Conservation (phyloP, 2,329 filamentous ascomycete species). For the Penicillium sclerotiorum region DNA sequence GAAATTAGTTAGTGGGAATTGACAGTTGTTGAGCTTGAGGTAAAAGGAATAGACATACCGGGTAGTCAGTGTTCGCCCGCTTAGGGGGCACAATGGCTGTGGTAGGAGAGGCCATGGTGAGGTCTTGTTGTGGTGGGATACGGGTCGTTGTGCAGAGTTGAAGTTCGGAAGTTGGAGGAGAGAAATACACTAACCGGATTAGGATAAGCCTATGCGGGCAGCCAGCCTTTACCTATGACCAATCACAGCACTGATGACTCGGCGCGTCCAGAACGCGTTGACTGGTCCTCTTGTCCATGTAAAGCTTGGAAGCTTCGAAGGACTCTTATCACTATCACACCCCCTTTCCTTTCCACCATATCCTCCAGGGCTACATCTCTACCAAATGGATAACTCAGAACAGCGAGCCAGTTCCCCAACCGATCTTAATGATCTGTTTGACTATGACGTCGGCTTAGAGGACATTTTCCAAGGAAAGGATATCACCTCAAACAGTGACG, state of each 20-base stretch:
- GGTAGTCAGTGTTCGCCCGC: slow-evolving; percentile 79
- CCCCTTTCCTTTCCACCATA: neutral
- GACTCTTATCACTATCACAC: no score
- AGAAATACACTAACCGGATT: slow-evolving; percentile 25
- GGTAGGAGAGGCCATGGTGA: slow-evolving; percentile 41
- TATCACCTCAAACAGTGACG: slow-evolving; percentile 17
- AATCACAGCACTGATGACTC: slow-evolving; percentile 19
- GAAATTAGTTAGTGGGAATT: slow-evolving; percentile 25
- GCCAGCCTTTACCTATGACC: slow-evolving; percentile 11
- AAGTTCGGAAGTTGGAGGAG: slow-evolving; percentile 34
- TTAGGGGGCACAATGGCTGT: slow-evolving; percentile 70
- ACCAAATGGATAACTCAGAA: slow-evolving; percentile 11
- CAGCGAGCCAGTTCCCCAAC: slow-evolving; percentile 37
- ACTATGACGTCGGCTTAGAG: slow-evolving; percentile 68
- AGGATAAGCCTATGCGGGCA: slow-evolving; percentile 17
- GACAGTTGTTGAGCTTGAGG: no score
- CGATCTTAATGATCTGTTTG: slow-evolving; percentile 69
- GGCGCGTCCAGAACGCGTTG: slow-evolving; percentile 24
- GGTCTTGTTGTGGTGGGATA: slow-evolving; percentile 13
- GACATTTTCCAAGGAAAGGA: slow-evolving; percentile 49
- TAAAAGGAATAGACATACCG: slow-evolving; percentile 60
- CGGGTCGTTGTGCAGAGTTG: slow-evolving; percentile 26
- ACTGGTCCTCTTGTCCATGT: slow-evolving; percentile 1
- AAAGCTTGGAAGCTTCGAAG: no score
- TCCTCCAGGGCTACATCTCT: no score